These are phyloP conservation scores for Cadophora sp. DNA, from an alignment of 2,329 filamentous ascomycete genomes.

Conservation along the genomic window DNA sequence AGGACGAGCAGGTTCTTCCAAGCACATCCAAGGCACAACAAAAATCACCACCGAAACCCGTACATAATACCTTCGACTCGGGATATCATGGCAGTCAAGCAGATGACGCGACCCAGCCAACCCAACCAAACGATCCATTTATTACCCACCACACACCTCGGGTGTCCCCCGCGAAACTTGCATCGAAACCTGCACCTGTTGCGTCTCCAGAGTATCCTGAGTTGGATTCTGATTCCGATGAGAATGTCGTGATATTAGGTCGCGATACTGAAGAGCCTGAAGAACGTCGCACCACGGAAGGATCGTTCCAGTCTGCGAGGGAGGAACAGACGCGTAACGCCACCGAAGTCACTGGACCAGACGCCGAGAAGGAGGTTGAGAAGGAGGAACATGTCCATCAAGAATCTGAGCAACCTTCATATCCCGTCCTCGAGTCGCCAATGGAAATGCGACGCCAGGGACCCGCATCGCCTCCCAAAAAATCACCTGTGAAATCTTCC, in stretches of 20 bases:
- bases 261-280: slow-evolving; percentile 38
- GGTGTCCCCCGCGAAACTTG: slow-evolving; percentile 23
- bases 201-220: slow-evolving; percentile 10
- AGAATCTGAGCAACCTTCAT: slow-evolving; percentile 25
- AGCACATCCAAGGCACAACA: slow-evolving; percentile 25
- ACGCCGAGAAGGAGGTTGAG: slow-evolving; percentile 15
- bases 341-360: slow-evolving; percentile 19
- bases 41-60: slow-evolving; percentile 37
- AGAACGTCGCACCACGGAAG: slow-evolving; percentile 38
- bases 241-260: slow-evolving; percentile 27
- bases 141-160: slow-evolving; percentile 5
- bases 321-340: slow-evolving; percentile 51
- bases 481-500: slow-evolving; percentile 30
- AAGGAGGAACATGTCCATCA: slow-evolving; percentile 13
- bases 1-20: slow-evolving; percentile 23
- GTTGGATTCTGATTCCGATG: slow-evolving; percentile 24
- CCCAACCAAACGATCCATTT: slow-evolving; percentile 25
- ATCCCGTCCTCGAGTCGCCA: slow-evolving; percentile 38
- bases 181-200: slow-evolving; percentile 16
- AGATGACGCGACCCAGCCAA: slow-evolving; percentile 34
- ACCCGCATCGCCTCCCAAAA: slow-evolving; percentile 34
- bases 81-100: slow-evolving; percentile 74
- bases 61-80: slow-evolving; percentile 60
- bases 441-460: slow-evolving; percentile 29
- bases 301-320: slow-evolving; percentile 51